Conservation (phyloP, 768 basidiomycete species). For the Collybia nuda region DNA sequence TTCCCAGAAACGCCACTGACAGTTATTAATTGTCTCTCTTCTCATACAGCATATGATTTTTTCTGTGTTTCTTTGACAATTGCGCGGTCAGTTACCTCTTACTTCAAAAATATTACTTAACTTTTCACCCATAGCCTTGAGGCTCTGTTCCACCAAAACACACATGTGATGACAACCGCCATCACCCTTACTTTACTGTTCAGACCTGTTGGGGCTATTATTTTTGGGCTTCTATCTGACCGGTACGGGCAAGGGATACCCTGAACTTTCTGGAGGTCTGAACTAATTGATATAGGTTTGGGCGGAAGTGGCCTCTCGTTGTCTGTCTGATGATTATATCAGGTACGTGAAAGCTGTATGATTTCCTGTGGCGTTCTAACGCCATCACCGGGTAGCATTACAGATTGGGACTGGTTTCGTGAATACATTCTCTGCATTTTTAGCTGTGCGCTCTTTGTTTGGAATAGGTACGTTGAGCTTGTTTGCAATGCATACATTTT, state of each 20-base stretch:
- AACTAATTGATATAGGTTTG: conserved; percentile 1
- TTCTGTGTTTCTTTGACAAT: conserved; percentile 56
- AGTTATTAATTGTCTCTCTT: not conserved
- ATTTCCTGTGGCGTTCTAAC: not conserved
- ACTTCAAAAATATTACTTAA: not conserved
- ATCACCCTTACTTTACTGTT: conserved; percentile 77
- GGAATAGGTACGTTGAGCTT: conserved; percentile 32
- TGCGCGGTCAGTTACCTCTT: conserved; percentile 1
- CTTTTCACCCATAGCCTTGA: conserved; percentile 1
- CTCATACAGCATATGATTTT: conserved; percentile 53
- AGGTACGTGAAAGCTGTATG: not conserved
- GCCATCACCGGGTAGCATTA: conserved; percentile 39
- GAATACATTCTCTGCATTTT: conserved; percentile 53
- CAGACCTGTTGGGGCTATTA: conserved; percentile 48
- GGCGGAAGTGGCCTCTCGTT: conserved; percentile 14
- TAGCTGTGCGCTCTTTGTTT: conserved; percentile 61
- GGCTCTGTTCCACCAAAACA: conserved; percentile 4
- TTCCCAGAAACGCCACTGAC: too few species aligned
- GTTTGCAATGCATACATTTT: not conserved
- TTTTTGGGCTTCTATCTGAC: conserved; percentile 29
- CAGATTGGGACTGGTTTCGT: conserved; percentile 63
- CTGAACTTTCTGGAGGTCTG: not conserved
- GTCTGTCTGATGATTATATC: conserved; percentile 7
- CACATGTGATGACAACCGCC: conserved; percentile 37
- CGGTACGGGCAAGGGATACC: not conserved